Evolutionary conservation across 2,329 filamentous ascomycete species (phyloP).

Genomic region (Rugonectria rugulosa): DNA sequence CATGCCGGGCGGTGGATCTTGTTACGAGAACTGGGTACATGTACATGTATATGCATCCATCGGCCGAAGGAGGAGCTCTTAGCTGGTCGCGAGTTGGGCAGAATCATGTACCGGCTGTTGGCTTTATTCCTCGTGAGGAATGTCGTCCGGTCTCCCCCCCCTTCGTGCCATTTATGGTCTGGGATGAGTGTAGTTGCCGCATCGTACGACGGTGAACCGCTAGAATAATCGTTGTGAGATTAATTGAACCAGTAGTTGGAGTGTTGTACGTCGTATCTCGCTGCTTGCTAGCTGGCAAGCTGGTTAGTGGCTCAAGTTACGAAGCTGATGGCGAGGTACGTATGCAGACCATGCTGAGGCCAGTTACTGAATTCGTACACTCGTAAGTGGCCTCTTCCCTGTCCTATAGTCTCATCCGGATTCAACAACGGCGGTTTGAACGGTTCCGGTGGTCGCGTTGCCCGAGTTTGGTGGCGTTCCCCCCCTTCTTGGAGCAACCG

Average conservation of each 20-base stretch:
- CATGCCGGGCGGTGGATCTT: slow-evolving; percentile 4
- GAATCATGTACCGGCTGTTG: slow-evolving; percentile 8
- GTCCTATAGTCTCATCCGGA: slow-evolving; percentile 5
- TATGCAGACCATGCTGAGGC: too few species aligned
- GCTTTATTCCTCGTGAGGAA: background rate
- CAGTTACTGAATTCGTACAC: too few species aligned
- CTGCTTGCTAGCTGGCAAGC: too few species aligned
- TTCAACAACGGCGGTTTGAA: background rate
- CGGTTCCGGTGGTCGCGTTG: background rate
- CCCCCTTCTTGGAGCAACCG: background rate
- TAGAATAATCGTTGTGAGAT: background rate
- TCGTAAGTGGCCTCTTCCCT: too few species aligned
- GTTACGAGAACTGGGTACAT: background rate
- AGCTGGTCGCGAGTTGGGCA: too few species aligned
- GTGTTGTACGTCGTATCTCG: too few species aligned
- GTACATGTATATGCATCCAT: background rate
- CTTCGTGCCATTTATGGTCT: background rate
- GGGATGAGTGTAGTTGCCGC: background rate
- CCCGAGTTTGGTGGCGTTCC: slow-evolving; percentile 8
- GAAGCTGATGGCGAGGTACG: too few species aligned
- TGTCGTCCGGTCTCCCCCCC: background rate
- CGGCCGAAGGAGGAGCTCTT: too few species aligned
- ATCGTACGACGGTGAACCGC: slow-evolving; percentile 3
- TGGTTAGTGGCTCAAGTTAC: too few species aligned
- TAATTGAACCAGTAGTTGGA: too few species aligned